Base-by-base conservation (phyloP, 306 rosid species). In the Coriaria nepalensis region DNA sequence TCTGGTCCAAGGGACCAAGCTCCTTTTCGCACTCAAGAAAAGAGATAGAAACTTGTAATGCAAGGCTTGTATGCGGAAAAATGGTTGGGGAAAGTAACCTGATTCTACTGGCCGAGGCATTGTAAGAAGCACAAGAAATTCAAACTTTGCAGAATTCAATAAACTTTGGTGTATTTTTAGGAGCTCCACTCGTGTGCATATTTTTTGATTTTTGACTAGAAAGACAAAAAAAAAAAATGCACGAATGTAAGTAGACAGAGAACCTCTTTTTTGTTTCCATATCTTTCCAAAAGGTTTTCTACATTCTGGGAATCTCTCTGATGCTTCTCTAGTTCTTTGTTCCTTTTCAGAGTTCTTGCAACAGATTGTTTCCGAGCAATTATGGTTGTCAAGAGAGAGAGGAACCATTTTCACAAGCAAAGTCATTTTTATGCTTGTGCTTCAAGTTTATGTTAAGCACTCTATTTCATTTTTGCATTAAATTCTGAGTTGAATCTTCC, bases 101-200 rank as follows among this genome's bases (percentile, higher is more conserved):
- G 54, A 61, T 50, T 78, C 64, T 55, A 54, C 45, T 84, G 73
- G 74, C 77, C 72, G 61, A 73, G 76, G 73, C 69, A 61, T 52
- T 55, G 73, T 65, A 61, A 20, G 62, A 54, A 53, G 64, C 59
- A 53, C 72, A 56, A 74, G 75, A 65, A 71, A 62, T 77, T 72
- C 29, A 20, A 79, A 82, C 79, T 77, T 72, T 65, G 47, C 75
- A 15, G 20, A 65, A 63, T 57, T 60, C 96, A 50, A 87, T 73
- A 57, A 78, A 73, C 40, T 53, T 62, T 71, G 94, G 93, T 55
- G 32, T 70, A 59, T 36, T 36, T 47, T 41, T 59, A 48, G 42
- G 60, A 64, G 69, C 70, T 76, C 66, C 96, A 82, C 82, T 78
- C 93, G 87, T 80, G 93, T 78, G 94, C 84, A 62, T 71, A 20